These are phyloP conservation scores for Cryptococcus depauperatus DNA, from an alignment of 1,284 basidiomycete genomes.

Conservation along the genomic window DNA sequence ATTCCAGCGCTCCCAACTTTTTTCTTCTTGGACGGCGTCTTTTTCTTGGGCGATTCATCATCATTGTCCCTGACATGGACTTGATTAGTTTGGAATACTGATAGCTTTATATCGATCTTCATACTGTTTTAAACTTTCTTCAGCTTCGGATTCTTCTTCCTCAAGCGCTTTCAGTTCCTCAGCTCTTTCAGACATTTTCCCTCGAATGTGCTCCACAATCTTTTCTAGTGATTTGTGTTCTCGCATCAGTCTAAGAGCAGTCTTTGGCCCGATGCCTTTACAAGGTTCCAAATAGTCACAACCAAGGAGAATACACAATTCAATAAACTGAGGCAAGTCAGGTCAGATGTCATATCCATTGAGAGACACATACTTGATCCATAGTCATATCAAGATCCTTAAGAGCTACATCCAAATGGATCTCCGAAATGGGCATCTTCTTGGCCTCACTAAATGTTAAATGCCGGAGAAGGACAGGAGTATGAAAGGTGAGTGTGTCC, in stretches of 20 bases:
- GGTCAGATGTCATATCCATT: background rate
- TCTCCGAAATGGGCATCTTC: slow-evolving; percentile 94
- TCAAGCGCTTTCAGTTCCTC: slow-evolving; percentile 33
- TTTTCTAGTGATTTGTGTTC: slow-evolving; percentile 74
- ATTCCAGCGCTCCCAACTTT: slow-evolving; percentile 57
- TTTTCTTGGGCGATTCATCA: too few relatives aligned
- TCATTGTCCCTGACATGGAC: slow-evolving; percentile 28
- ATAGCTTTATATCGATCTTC: too few relatives aligned
- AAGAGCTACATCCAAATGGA: slow-evolving; percentile 71
- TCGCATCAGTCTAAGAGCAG: slow-evolving; percentile 83
- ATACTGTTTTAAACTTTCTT: too few relatives aligned
- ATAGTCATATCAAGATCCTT: slow-evolving; percentile 87
- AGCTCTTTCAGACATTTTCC: slow-evolving; percentile 56
- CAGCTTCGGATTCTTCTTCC: slow-evolving; percentile 4
- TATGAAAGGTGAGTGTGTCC: slow-evolving; percentile 94
- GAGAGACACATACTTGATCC: slow-evolving; percentile 57
- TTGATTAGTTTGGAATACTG: slow-evolving; percentile 14
- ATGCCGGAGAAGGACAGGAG: slow-evolving; percentile 87
- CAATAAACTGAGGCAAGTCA: slow-evolving; percentile 64
- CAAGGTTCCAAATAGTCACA: slow-evolving; percentile 84
- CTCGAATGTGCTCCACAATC: slow-evolving; percentile 72
- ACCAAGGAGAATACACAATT: slow-evolving; percentile 91
- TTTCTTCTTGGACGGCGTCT: slow-evolving; percentile 39
- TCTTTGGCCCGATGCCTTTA: slow-evolving; percentile 58
- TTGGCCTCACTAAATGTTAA: slow-evolving; percentile 98